Evolutionary conservation across 495 filamentous ascomycete species (phyloP).

Genomic region (Trichoderma reesei): DNA sequence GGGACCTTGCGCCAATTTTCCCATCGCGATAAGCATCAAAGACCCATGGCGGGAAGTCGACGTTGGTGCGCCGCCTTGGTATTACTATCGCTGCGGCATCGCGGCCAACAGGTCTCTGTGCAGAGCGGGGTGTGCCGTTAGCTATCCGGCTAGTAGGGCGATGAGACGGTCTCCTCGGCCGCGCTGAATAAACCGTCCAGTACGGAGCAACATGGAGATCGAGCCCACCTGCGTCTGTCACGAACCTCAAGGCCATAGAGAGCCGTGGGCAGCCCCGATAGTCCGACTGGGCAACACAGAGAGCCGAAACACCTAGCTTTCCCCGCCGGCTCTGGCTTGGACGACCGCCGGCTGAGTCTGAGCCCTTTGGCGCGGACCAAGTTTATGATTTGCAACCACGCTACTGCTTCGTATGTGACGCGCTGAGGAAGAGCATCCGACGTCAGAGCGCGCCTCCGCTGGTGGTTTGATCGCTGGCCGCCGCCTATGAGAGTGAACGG

Average conservation of each 20-base stretch:
- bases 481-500: not conserved
- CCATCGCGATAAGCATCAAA: constrained; percentile 5
- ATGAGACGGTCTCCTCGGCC: not conserved
- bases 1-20: not conserved
- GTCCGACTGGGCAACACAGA: not conserved
- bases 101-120: not conserved
- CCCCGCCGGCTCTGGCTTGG: not conserved
- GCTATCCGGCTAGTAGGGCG: not conserved
- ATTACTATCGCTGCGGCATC: not conserved
- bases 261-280: constrained; percentile 5
- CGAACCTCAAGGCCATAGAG: not conserved
- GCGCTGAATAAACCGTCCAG: not conserved
- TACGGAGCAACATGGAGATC: not conserved
- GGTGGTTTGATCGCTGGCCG: not conserved
- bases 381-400: not conserved
- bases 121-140: constrained; percentile 1
- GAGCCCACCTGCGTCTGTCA: not conserved
- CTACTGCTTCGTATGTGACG: not conserved
- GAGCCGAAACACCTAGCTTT: not conserved
- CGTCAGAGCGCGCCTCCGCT: constrained; percentile 1
- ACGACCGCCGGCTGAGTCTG: not conserved
- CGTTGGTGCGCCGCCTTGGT: not conserved
- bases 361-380: not conserved
- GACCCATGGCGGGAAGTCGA: not conserved
- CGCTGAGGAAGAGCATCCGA: not conserved